phyloP scores from a whole-genome alignment of 140 eudicot genomes.

The Bidens hawaiensis region DNA sequence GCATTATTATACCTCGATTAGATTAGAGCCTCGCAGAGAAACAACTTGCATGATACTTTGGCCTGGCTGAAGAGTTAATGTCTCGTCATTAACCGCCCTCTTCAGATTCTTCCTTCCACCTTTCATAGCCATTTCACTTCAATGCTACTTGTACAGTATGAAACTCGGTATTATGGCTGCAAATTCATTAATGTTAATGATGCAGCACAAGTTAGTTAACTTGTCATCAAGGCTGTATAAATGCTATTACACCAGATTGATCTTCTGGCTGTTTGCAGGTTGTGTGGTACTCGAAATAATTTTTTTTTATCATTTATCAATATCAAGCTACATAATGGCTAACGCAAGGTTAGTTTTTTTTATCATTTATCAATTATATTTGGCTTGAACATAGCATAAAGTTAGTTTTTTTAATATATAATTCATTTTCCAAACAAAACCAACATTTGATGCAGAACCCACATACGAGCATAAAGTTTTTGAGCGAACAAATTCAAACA shows the following conservation, averaged over 20 bases:
- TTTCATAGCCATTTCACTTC: slow-evolving; percentile 21
- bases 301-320: no score
- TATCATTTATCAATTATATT: no score
- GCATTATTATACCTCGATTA: slow-evolving; percentile 57
- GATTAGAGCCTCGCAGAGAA: slow-evolving; percentile 83
- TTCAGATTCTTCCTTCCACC: slow-evolving; percentile 85
- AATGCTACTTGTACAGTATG: not conserved
- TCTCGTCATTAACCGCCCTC: slow-evolving; percentile 56
- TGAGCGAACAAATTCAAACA: not conserved
- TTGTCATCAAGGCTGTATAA: no score
- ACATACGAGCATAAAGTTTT: not conserved
- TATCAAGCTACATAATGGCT: no score
- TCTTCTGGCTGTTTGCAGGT: not conserved
- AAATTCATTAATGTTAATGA: not conserved
- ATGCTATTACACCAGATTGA: no score
- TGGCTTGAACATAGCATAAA: not conserved
- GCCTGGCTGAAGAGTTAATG: slow-evolving; percentile 44
- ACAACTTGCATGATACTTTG: slow-evolving; percentile 88
- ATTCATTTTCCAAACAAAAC: not conserved
- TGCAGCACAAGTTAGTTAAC: not conserved
- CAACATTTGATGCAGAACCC: not conserved
- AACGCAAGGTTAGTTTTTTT: no score
- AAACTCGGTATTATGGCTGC: not conserved
- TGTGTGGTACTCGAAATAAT: not conserved
- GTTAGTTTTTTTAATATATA: not conserved